Conservation (phyloP, 129 eudicot species). For the Helianthus tuberosus region DNA sequence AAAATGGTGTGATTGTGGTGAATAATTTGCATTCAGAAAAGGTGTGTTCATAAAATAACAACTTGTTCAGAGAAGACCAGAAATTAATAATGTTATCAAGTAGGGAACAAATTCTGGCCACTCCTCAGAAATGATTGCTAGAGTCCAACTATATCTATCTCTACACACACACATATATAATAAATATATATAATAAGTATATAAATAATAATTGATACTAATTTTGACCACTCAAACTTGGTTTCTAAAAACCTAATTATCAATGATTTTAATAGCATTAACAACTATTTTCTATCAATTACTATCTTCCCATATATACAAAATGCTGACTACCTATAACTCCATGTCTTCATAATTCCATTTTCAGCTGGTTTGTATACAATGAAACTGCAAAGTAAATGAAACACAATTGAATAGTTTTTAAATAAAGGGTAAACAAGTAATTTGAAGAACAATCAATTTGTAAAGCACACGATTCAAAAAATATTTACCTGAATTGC, state of each 20-base stretch:
- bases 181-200: constrained; percentile 25
- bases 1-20: not conserved
- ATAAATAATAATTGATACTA: constrained; percentile 23
- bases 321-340: constrained; percentile 33
- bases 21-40: not conserved
- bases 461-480: not conserved
- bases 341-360: constrained; percentile 63
- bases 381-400: constrained; percentile 54
- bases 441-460: not conserved
- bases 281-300: constrained; percentile 23
- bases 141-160: constrained; percentile 24
- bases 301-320: constrained; percentile 50
- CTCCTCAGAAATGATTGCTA: constrained; percentile 25
- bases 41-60: not conserved
- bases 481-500: constrained; percentile 59
- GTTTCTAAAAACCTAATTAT: constrained; percentile 26
- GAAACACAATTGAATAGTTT: not conserved
- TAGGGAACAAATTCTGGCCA: constrained; percentile 12
- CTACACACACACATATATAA: not conserved
- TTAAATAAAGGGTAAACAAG: not conserved
- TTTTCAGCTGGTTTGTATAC: constrained; percentile 76
- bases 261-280: constrained; percentile 16
- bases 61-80: constrained; percentile 16
- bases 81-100: constrained; percentile 8
- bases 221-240: constrained; percentile 19